Evolutionary conservation across 2,329 filamentous ascomycete species (phyloP), one percentile per base, ranked within the genome.

Genomic region (Fusarium denticulatum): DNA sequence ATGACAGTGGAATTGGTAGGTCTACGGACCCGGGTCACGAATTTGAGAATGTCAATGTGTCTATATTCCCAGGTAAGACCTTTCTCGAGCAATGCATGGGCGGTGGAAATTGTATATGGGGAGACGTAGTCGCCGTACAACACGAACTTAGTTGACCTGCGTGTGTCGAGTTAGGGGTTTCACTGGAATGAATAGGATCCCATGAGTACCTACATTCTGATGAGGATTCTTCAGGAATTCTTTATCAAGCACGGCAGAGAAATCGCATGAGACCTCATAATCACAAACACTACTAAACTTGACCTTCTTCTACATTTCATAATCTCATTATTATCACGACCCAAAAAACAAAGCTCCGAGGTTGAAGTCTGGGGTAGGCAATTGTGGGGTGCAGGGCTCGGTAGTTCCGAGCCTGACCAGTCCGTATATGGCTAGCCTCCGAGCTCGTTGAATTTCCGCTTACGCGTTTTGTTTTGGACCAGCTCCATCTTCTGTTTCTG

Each of bases 401-500:
- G 47, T 34, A 15, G 12, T 50, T 50, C 47, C 47, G 47, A 50
- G 16, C 1, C 7, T 3, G 11, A 15, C 9, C 2, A 24, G 16
- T 2, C n/a, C 3, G 16, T 3, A 24, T 20, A 4, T 10, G 4
- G 47, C 47, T 50, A 50, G 47, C 47, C 12, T 24, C 47, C 47
- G 47, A 34, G 47, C 5, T 34, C 16, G 1, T 13, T 7, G 7
- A n/a, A 6, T 5, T 1, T 2, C 3, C 22, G 24, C 28, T n/a
- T 20, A 32, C 22, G 15, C 22, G 46, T 34, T 7, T 50, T 2
- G 16, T 6, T 7, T 24, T 14, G 15, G 15, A 4, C 22, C 15
- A 50, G 30, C 22, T 20, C 18, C 22, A 34, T 24, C 46, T 32
- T 7, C 11, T 32, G 22, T 32, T 11, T n/a, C 46, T 32, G 1